These are phyloP conservation scores for Penicillium roqueforti DNA, from an alignment of 495 filamentous ascomycete genomes.

Conservation along the genomic window DNA sequence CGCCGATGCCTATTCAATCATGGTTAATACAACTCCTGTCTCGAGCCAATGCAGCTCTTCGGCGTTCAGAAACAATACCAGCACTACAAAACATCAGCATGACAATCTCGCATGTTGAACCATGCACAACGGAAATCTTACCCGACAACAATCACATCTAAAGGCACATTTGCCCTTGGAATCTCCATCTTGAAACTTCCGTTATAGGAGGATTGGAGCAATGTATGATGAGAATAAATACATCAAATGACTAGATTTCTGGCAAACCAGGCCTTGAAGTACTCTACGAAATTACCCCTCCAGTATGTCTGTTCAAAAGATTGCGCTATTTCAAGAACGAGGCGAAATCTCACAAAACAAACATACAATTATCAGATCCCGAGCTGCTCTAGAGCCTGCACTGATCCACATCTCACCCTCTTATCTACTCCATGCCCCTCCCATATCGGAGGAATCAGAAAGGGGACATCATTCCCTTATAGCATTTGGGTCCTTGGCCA, in stretches of 20 bases:
- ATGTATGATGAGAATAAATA: too few relatives aligned
- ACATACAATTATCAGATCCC: neutral
- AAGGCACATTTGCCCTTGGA: slow-evolving; percentile 22
- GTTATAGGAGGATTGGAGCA: too few relatives aligned
- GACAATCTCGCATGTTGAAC: neutral
- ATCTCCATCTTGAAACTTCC: slow-evolving; percentile 17
- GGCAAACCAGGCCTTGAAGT: slow-evolving; percentile 4
- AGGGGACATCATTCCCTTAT: neutral
- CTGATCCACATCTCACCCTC: neutral
- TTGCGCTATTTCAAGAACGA: slow-evolving; percentile 12
- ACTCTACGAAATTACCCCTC: slow-evolving; percentile 14
- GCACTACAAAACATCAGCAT: slow-evolving; percentile 26
- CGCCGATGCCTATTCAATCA: slow-evolving; percentile 51
- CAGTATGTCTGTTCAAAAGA: slow-evolving; percentile 8
- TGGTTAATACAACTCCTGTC: neutral
- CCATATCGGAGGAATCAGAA: neutral
- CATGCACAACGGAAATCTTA: slow-evolving; percentile 14
- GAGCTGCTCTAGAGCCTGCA: neutral
- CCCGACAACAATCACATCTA: slow-evolving; percentile 37
- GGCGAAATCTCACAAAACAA: neutral
- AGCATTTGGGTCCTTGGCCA: neutral
- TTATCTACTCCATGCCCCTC: too few relatives aligned
- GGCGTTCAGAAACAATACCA: slow-evolving; percentile 21
- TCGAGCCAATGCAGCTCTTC: too few relatives aligned
- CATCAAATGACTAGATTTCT: neutral